Percentiles rank a stretch among this genome's conserved stretches.
Conservation (phyloP, 768 basidiomycete genomes). For the Panaeolus cyanescens region DNA sequence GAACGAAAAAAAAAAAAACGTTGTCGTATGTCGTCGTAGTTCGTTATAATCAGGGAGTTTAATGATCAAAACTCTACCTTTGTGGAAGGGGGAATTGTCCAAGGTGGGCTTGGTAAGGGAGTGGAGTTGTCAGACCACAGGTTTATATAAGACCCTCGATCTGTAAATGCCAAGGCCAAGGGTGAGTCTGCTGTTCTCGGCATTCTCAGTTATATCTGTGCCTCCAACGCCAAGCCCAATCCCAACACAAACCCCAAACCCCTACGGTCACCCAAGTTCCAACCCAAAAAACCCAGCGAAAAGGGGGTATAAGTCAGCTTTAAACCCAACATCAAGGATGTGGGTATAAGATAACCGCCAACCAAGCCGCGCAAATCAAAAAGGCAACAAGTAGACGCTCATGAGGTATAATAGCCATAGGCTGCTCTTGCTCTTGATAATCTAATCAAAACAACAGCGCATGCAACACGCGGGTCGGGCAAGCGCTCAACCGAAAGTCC, state of each 20-base stretch:
- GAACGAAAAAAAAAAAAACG: not conserved
- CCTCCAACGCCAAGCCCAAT: not conserved
- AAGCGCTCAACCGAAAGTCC: not conserved
- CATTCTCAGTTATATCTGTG: constrained; percentile 1
- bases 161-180: not conserved
- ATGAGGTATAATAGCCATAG: not conserved
- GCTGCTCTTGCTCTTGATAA: not conserved
- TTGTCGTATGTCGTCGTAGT: too few relatives aligned
- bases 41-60: not conserved
- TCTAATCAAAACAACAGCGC: not conserved
- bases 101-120: not conserved
- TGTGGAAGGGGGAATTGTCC: not conserved
- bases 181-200: not conserved
- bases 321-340: too few relatives aligned
- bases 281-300: too few relatives aligned
- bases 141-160: constrained; percentile 2
- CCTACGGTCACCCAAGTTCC: too few relatives aligned
- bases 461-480: not conserved
- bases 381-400: not conserved
- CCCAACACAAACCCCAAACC: too few relatives aligned
- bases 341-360: not conserved
- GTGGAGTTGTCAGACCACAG: not conserved
- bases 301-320: too few relatives aligned
- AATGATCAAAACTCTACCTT: not conserved
- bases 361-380: not conserved